phyloP scores from a whole-genome alignment of 257 asterid genomes.

The Solanum corneliomulleri region DNA sequence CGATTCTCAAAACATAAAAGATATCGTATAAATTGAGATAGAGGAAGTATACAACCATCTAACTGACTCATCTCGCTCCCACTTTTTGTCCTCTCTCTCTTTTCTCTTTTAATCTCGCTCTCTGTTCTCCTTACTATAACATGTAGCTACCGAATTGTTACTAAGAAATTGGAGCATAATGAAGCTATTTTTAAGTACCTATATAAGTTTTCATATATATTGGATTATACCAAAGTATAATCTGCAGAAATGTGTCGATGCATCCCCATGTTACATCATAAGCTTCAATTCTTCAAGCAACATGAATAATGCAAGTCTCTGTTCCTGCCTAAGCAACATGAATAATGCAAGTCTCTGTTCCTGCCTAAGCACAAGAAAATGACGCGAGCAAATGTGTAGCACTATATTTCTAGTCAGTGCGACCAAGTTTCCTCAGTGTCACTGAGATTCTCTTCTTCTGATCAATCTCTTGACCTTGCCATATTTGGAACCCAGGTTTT shows the following conservation, averaged over 20 bases:
- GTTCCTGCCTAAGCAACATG: no score
- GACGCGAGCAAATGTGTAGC: not conserved
- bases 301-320: not conserved
- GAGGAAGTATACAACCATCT: no score
- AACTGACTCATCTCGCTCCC: no score
- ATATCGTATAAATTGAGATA: no score
- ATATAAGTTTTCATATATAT: no score
- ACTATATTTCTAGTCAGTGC: not conserved
- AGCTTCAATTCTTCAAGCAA: not conserved
- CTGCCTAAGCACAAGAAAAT: not conserved
- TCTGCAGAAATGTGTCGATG: not conserved
- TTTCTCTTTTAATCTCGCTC: no score
- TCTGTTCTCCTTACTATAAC: no score
- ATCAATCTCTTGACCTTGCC: conserved; percentile 52
- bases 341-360: not conserved
- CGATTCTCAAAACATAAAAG: no score
- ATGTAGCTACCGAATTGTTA: no score
- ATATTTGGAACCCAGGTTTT: conserved; percentile 55
- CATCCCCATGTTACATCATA: not conserved
- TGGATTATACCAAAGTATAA: not conserved
- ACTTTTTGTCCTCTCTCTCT: no score
- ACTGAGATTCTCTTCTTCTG: conserved; percentile 67
- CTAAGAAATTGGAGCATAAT: no score
- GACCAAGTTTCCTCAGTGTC: conserved; percentile 62
- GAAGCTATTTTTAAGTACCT: no score